These are phyloP conservation scores for Microcera coccophila DNA, from an alignment of 2,329 filamentous ascomycete species.

Conservation along the genomic window DNA sequence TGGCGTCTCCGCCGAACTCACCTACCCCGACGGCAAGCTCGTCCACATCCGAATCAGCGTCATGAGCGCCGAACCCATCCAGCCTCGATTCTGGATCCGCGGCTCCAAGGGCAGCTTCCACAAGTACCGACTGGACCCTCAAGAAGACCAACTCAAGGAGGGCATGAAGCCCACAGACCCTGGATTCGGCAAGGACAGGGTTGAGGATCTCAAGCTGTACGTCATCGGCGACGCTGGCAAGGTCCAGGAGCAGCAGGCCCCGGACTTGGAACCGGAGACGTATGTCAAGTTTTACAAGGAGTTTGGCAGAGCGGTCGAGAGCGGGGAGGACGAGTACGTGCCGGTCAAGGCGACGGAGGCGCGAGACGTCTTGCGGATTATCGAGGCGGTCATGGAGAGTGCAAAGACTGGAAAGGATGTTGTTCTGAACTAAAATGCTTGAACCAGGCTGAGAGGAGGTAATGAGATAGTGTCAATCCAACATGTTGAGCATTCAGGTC, in stretches of 20 bases:
- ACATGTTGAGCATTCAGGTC: not conserved
- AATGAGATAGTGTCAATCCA: not conserved
- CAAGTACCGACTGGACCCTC: constrained; percentile 67
- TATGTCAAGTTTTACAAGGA: constrained; percentile 65
- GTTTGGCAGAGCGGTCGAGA: constrained; percentile 45
- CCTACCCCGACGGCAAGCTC: constrained; percentile 60
- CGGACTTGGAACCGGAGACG: constrained; percentile 61
- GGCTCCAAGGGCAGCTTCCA: constrained; percentile 71
- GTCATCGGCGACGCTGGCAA: constrained; percentile 50
- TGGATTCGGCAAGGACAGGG: constrained; percentile 62
- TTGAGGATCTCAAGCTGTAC: constrained; percentile 57
- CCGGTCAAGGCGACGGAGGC: constrained; percentile 53
- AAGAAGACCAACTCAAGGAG: constrained; percentile 68
- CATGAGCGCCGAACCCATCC: constrained; percentile 63
- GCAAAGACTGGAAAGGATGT: constrained; percentile 46
- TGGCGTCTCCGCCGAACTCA: constrained; percentile 59
- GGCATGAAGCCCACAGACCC: constrained; percentile 59
- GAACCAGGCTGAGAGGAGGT: not conserved
- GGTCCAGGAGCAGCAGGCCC: constrained; percentile 46
- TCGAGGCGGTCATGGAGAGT: constrained; percentile 51
- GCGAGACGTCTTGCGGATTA: constrained; percentile 49
- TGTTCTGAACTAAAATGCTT: constrained; percentile 25
- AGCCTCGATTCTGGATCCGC: constrained; percentile 73
- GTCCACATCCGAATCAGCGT: constrained; percentile 67
- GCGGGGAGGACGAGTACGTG: constrained; percentile 47